Evolutionary conservation across 139 green algal genomes (phyloP), one percentile per base, ranked within the genome.

Genomic region (Spirogloea muscicola): DNA sequence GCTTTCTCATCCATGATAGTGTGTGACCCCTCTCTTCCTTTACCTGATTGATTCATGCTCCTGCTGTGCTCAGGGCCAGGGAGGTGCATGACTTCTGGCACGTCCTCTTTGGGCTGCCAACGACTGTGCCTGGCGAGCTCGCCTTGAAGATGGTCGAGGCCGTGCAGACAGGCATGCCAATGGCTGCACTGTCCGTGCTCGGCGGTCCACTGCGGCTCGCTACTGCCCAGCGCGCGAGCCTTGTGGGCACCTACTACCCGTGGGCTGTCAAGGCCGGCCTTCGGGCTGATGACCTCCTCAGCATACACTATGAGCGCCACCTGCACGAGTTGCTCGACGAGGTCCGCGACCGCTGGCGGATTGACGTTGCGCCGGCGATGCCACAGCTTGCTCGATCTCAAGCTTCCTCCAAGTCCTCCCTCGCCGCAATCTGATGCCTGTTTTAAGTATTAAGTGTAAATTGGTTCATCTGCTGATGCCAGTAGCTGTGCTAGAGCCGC

Each of bases 131-230:
- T 76, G 93, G 93, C 0, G 93, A 98, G 86, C 76, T 96, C 59
- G 88, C 92, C 2, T 85, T 98, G n/a, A 98, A 98, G 65, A 87
- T 87, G 25, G 52, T 98, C 16, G 93, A 98, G 86, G 91, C 93
- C 75, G 86, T 95, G 42, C 72, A 97, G 86, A 97, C 92, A n/a
- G 93, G 93, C 0, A 69, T 98, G 72, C 93, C 93, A 1, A 96
- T 96, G 91, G 88, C 90, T 1, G 89, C 77, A 1, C 72, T 96
- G 59, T 89, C 93, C 13, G 91, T 96, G 34, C 31, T 87, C 40
- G 90, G 87, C 0, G 89, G 82, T 2, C 89, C 69, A 1, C 9
- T 79, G 43, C 21, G 68, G 16, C 49, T 79, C 18, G 37, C 63
- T 9, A 4, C 60, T 13, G 6, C 52, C 16, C 25, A 76, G 2